Conservation (phyloP, 1,284 basidiomycete genomes). For the Rhodotorula sp. region DNA sequence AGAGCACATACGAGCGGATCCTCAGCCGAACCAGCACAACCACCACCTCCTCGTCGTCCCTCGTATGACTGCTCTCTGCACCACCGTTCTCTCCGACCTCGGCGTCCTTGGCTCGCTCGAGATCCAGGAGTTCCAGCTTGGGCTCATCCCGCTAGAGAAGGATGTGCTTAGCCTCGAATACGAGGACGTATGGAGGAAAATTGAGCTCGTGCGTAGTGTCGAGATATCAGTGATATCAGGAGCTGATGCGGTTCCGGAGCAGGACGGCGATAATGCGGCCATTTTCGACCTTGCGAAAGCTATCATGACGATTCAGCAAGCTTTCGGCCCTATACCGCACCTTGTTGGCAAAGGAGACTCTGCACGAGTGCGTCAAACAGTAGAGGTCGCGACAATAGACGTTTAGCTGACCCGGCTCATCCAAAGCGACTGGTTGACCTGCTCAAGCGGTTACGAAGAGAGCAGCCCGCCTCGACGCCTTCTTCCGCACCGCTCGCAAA, state of each 20-base stretch:
- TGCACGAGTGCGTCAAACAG: conserved; percentile 63
- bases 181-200: conserved; percentile 75
- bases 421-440: conserved; percentile 66
- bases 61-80: conserved; percentile 77
- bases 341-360: conserved; percentile 91
- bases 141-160: conserved; percentile 87
- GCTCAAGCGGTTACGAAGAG: conserved; percentile 59
- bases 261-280: conserved; percentile 92
- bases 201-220: conserved; percentile 66
- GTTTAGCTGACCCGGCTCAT: neutral
- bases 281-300: conserved; percentile 87
- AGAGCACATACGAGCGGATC: conserved; percentile 71
- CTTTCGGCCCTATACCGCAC: conserved; percentile 86
- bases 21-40: conserved; percentile 56
- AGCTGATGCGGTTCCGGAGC: neutral
- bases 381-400: neutral
- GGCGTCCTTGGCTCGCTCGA: conserved; percentile 86
- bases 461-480: conserved; percentile 39
- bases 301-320: conserved; percentile 75
- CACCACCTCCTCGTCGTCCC: conserved; percentile 91
- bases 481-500: conserved; percentile 36
- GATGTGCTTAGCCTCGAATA: conserved; percentile 86
- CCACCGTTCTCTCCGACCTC: conserved; percentile 79
- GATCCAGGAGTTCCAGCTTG: conserved; percentile 80
- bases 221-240: too few species aligned